phyloP scores from a whole-genome alignment of 2,329 filamentous ascomycete genomes.

The Hypoxylon sp. region DNA sequence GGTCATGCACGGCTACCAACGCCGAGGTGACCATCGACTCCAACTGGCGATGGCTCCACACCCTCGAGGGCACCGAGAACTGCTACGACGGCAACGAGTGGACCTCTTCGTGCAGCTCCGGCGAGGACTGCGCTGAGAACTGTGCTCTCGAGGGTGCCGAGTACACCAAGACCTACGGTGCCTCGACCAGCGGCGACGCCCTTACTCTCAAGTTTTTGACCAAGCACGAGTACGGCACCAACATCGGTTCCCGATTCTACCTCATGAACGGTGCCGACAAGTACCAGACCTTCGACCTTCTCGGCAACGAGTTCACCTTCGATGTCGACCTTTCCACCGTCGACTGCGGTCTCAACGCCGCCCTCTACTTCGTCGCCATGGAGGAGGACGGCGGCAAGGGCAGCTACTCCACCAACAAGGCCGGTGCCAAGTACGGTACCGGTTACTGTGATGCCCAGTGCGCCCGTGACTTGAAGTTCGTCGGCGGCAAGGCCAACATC shows the following conservation, averaged over 20 bases:
- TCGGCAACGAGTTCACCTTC: conserved; percentile 69
- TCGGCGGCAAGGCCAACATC: conserved; percentile 59
- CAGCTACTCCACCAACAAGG: conserved; percentile 57
- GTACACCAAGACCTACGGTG: conserved; percentile 57
- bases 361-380: conserved; percentile 67
- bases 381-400: conserved; percentile 61
- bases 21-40: conserved; percentile 60
- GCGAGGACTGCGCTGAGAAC: conserved; percentile 53
- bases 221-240: conserved; percentile 54
- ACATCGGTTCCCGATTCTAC: conserved; percentile 62
- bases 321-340: conserved; percentile 70
- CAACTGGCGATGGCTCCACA: conserved; percentile 64
- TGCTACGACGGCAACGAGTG: conserved; percentile 59
- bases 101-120: conserved; percentile 50
- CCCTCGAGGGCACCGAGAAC: conserved; percentile 53
- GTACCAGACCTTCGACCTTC: conserved; percentile 67
- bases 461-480: conserved; percentile 60
- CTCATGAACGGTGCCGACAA: conserved; percentile 63
- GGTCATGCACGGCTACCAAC: conserved; percentile 54
- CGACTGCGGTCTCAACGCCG: conserved; percentile 69
- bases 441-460: conserved; percentile 64
- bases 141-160: conserved; percentile 58
- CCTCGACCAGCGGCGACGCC: conserved; percentile 56
- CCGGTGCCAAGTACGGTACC: conserved; percentile 59
- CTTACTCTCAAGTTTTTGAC: conserved; percentile 63